These are phyloP conservation scores for Plantago coronopus DNA, from an alignment of 305 asterid species.

Conservation along the genomic window DNA sequence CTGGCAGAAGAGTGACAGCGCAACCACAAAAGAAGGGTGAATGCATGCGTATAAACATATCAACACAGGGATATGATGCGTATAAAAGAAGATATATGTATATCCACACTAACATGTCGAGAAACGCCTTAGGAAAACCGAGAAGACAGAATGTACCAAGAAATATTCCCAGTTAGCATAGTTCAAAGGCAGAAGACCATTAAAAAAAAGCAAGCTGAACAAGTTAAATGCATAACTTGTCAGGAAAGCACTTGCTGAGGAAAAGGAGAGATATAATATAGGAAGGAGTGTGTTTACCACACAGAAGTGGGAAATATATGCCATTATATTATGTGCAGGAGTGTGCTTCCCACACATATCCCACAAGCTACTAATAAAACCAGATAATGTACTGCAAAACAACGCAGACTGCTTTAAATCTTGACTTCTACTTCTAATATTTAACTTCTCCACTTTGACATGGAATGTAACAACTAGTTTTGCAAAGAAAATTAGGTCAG, in stretches of 20 bases:
- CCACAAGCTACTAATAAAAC: slow-evolving; percentile 18
- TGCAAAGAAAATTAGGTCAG: too few species aligned
- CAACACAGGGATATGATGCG: too few species aligned
- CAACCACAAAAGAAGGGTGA: too few species aligned
- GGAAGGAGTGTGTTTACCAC: slow-evolving; percentile 52
- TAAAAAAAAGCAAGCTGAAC: slow-evolving; percentile 2
- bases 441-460: too few species aligned
- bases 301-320: slow-evolving; percentile 17
- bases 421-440: slow-evolving; percentile 1
- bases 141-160: not conserved
- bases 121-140: not conserved
- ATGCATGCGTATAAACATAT: too few species aligned
- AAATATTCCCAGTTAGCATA: not conserved
- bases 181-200: slow-evolving; percentile 7
- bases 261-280: slow-evolving; percentile 23
- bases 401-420: slow-evolving; percentile 17
- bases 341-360: slow-evolving; percentile 36
- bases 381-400: slow-evolving; percentile 8
- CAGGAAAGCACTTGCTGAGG: slow-evolving; percentile 23
- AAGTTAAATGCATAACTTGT: slow-evolving; percentile 21
- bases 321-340: slow-evolving; percentile 16
- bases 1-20: not conserved
- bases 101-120: not conserved
- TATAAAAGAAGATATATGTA: not conserved
- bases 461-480: too few species aligned